Evolutionary conservation across 768 basidiomycete genomes (phyloP).

Genomic region (Phylloporus sp.): DNA sequence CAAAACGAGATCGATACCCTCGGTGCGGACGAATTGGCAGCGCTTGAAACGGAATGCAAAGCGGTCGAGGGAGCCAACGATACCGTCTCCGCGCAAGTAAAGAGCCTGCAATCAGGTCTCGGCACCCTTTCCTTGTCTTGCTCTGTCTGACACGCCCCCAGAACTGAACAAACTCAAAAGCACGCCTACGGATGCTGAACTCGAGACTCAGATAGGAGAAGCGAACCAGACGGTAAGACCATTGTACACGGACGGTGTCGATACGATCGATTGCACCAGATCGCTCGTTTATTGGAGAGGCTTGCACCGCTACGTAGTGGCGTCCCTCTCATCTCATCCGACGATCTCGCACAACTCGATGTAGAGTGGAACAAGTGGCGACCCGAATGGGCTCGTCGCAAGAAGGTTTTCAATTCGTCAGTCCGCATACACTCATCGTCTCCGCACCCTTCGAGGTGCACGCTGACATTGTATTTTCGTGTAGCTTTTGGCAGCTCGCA

Average conservation of each 20-base stretch:
- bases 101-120: slow-evolving; percentile 34
- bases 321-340: slow-evolving; percentile 56
- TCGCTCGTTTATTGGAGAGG: slow-evolving; percentile 42
- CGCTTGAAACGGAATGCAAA: slow-evolving; percentile 57
- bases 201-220: slow-evolving; percentile 50
- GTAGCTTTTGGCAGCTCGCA: too few species aligned
- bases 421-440: slow-evolving; percentile 18
- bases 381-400: slow-evolving; percentile 71
- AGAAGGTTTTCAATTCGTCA: slow-evolving; percentile 56
- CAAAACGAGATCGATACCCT: slow-evolving; percentile 67
- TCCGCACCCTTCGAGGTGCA: too few species aligned
- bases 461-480: too few species aligned
- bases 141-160: slow-evolving; percentile 28
- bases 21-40: slow-evolving; percentile 53
- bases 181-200: slow-evolving; percentile 65
- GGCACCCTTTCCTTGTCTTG: neutral
- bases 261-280: slow-evolving; percentile 33
- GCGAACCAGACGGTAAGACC: slow-evolving; percentile 48
- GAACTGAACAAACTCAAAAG: slow-evolving; percentile 61
- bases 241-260: slow-evolving; percentile 8
- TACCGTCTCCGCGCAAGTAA: slow-evolving; percentile 44
- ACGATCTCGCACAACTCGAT: slow-evolving; percentile 66
- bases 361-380: slow-evolving; percentile 77
- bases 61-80: slow-evolving; percentile 58
- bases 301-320: slow-evolving; percentile 66